Evolutionary conservation across 139 green algal species (phyloP).

Genomic region (Tetraselmis chui): DNA sequence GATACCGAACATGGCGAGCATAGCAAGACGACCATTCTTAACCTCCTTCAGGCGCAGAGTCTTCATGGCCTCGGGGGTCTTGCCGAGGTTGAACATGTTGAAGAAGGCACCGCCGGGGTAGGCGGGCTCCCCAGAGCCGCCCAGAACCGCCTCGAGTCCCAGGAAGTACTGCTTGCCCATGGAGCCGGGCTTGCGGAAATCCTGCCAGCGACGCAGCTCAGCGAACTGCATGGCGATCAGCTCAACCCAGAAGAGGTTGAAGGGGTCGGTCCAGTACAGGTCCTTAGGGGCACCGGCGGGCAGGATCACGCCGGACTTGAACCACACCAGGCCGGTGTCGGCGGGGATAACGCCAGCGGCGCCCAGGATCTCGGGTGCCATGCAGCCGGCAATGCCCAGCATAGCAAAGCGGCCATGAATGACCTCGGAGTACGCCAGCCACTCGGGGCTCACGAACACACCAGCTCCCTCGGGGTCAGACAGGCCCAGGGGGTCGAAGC

Average conservation of each 20-base stretch:
- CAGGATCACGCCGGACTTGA: slow-evolving; percentile 56
- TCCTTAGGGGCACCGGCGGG: slow-evolving; percentile 9
- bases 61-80: slow-evolving; percentile 18
- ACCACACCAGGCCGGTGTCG: slow-evolving; percentile 55
- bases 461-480: slow-evolving; percentile 48
- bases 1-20: slow-evolving; percentile 69
- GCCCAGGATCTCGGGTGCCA: slow-evolving; percentile 46
- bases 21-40: slow-evolving; percentile 52
- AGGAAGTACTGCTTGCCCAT: slow-evolving; percentile 36
- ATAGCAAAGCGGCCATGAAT: slow-evolving; percentile 19
- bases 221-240: slow-evolving; percentile 48
- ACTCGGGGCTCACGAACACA: slow-evolving; percentile 44
- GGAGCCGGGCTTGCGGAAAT: slow-evolving; percentile 42
- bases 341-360: slow-evolving; percentile 46
- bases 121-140: slow-evolving; percentile 26
- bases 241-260: slow-evolving; percentile 39
- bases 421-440: slow-evolving; percentile 41
- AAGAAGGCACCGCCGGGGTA: slow-evolving; percentile 48
- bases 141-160: slow-evolving; percentile 35
- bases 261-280: slow-evolving; percentile 46
- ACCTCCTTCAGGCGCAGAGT: slow-evolving; percentile 39
- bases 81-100: slow-evolving; percentile 39
- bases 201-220: slow-evolving; percentile 41
- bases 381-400: slow-evolving; percentile 22
- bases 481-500: slow-evolving; percentile 40